Evolutionary conservation across 2,329 filamentous ascomycete species (phyloP).

Genomic region (Neopestalotiopsis rosae): DNA sequence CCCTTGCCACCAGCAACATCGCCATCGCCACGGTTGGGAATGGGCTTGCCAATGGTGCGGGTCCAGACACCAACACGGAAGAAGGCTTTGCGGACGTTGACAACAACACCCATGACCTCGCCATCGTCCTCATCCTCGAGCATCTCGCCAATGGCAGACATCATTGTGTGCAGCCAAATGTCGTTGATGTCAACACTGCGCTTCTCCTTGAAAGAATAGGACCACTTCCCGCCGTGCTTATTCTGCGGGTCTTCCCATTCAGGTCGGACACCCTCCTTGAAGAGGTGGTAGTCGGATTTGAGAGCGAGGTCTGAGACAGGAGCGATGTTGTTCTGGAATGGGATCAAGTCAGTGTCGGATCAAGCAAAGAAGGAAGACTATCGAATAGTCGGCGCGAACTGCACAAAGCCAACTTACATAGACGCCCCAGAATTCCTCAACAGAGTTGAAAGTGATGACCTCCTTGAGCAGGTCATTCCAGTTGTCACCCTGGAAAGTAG

Average conservation of each 20-base stretch:
- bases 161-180: constrained; percentile 96
- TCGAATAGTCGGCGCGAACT: no score
- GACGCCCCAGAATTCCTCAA: constrained; percentile 99
- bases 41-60: constrained; percentile 85
- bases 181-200: constrained; percentile 89
- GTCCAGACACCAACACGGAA: constrained; percentile 99
- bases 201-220: constrained; percentile 98
- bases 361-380: not conserved
- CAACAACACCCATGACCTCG: constrained; percentile 98
- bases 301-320: constrained; percentile 93
- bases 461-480: constrained; percentile 99
- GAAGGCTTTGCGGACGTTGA: constrained; percentile 98
- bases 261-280: constrained; percentile 95
- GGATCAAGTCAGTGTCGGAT: constrained; percentile 14
- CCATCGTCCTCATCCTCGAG: constrained; percentile 93
- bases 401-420: constrained; percentile 71
- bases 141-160: constrained; percentile 95
- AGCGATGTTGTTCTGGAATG: constrained; percentile 92
- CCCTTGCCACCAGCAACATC: constrained; percentile 79
- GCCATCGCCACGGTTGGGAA: constrained; percentile 75
- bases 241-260: constrained; percentile 99
- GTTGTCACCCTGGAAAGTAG: constrained; percentile 77
- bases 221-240: constrained; percentile 99
- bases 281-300: constrained; percentile 99
- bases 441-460: constrained; percentile 97